phyloP scores from a whole-genome alignment of 2,329 filamentous ascomycete species.

The Stenocarpella maydis region DNA sequence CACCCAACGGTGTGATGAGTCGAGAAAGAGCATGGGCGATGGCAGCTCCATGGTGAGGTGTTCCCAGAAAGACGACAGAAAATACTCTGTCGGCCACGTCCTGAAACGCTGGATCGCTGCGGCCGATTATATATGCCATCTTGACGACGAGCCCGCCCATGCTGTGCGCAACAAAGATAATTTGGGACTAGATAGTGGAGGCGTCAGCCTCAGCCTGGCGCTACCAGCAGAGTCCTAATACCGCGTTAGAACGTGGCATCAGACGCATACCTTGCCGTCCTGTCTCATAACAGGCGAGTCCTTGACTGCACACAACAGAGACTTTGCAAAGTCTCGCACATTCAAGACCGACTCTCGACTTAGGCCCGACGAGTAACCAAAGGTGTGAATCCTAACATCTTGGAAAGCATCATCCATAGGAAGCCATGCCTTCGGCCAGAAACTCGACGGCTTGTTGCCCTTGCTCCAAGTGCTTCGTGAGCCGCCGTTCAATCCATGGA shows the following conservation, averaged over 20 bases:
- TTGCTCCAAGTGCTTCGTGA: conserved; percentile 47
- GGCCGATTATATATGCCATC: conserved; percentile 45
- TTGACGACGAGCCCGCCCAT: conserved; percentile 51
- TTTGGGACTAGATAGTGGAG: conserved; percentile 28
- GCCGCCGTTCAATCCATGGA: conserved; percentile 50
- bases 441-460: conserved; percentile 36
- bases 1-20: conserved; percentile 38
- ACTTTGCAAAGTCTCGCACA: conserved; percentile 44
- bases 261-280: conserved; percentile 34
- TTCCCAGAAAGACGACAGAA: conserved; percentile 49
- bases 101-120: conserved; percentile 37
- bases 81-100: conserved; percentile 39
- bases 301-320: conserved; percentile 42
- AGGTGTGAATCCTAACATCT: conserved; percentile 46
- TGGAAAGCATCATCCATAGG: conserved; percentile 42
- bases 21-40: conserved; percentile 42
- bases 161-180: conserved; percentile 49
- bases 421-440: conserved; percentile 48
- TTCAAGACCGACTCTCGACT: conserved; percentile 40
- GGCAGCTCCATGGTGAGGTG: conserved; percentile 46
- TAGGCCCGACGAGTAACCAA: conserved; percentile 41
- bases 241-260: too few species aligned
- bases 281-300: conserved; percentile 41
- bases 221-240: too few species aligned
- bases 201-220: too few species aligned